Evolutionary conservation across 176 grass and related monocot genomes (phyloP), one percentile per base, ranked within the genome.

Genomic region (Avena insularis): DNA sequence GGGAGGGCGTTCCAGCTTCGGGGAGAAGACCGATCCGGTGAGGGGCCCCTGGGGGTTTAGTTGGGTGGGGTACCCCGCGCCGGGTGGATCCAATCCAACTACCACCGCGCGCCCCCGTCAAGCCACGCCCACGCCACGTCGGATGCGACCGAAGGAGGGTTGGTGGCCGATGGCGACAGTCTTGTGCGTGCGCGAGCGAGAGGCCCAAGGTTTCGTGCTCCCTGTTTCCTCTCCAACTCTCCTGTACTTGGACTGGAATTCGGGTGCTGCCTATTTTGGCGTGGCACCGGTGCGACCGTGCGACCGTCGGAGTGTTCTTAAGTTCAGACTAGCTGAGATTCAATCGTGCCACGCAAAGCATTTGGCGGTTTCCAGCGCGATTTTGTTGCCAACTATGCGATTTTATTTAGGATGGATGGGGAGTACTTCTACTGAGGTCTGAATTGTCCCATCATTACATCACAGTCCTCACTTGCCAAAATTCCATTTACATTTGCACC

Each of bases 131-230:
- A 31, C 20, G 23, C 90, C 90, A 79, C 90, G 87, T 89, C 83
- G 57, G 84, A 89, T 1, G 73, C 20, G 38, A 14, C 55, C 12
- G 75, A 45, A 49, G 27, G 29, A 77, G 86, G 79, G 79, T 87
- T 81, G 91, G 87, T 90, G 84, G 80, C 8, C 69, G 84, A 90
- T 68, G 79, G 72, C 58, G 79, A 89, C 86, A 29, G 72, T 78
- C 15, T 16, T 21, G 11, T 36, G 43, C 15, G 77, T 13, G n/a
- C 5, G 27, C 25, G 51, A 50, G 19, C 29, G 0, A 20, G 23
- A 27, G 25, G 14, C 25, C 12, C n/a, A 36, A 54, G 63, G 46
- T 19, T 21, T 60, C 53, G 3, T n/a, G 4, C 16, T 20, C 1
- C 47, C 16, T 17, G 12, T 38, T 12, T 46, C 13, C 55, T 19